Evolutionary conservation across 352 stramenopile species (phyloP).

Genomic region (Aphanomyces astaci): DNA sequence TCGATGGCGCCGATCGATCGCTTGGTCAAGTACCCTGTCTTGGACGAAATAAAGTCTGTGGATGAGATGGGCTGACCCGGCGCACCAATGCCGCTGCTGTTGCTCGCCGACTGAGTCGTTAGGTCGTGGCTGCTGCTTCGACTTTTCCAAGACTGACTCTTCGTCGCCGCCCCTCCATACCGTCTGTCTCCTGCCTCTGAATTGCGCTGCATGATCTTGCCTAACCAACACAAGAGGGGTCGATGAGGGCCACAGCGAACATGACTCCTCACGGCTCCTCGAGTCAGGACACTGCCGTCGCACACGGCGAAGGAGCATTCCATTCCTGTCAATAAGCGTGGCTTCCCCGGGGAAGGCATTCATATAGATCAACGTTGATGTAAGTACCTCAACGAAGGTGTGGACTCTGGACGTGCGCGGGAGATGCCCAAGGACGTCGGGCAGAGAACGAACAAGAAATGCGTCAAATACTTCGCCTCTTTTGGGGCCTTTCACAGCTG

Average conservation of each 20-base stretch:
- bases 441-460: conserved; percentile 9
- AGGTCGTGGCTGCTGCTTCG: conserved; percentile 21
- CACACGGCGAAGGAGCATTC: no score
- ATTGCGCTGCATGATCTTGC: conserved; percentile 13
- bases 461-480: conserved; percentile 11
- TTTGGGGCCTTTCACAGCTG: not conserved
- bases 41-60: conserved; percentile 61
- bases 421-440: not conserved
- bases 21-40: conserved; percentile 81
- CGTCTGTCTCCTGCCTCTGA: conserved; percentile 17
- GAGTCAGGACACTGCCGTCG: no score
- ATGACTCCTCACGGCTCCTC: no score
- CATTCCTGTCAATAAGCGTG: no score
- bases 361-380: no score
- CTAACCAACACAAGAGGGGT: not conserved
- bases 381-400: not conserved
- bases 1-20: conserved; percentile 82
- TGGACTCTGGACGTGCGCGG: not conserved
- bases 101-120: not conserved
- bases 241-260: not conserved
- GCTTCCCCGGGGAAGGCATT: no score
- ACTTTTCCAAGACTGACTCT: conserved; percentile 22
- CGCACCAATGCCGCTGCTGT: not conserved
- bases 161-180: not conserved
- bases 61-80: conserved; percentile 2